Conservation (phyloP, 148 eudicot genomes). For the Amaranthus palmeri region DNA sequence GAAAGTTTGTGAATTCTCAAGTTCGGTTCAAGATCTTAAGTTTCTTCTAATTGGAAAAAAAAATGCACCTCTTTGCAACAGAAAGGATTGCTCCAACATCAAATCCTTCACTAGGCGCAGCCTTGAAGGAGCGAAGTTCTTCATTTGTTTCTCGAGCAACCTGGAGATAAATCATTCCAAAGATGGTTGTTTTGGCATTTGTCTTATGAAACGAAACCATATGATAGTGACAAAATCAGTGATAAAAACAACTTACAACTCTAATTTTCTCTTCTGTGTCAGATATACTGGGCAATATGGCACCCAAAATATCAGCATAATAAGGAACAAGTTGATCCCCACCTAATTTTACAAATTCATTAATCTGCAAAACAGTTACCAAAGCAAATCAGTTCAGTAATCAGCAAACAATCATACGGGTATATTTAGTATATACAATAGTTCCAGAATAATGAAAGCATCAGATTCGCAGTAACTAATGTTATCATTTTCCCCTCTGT, state of each 20-base stretch:
- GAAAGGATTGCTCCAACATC: slow-evolving; percentile 84
- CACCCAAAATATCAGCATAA: slow-evolving; percentile 93
- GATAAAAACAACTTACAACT: slow-evolving; percentile 57
- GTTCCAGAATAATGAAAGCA: neutral
- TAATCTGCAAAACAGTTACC: slow-evolving; percentile 50
- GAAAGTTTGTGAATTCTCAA: neutral
- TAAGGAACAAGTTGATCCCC: slow-evolving; percentile 92
- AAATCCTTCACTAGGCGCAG: slow-evolving; percentile 86
- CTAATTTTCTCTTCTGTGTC: slow-evolving; percentile 96
- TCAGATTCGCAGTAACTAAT: neutral
- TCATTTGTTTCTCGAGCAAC: slow-evolving; percentile 97
- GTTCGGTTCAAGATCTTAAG: neutral
- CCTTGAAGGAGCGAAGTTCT: slow-evolving; percentile 71
- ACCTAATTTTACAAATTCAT: slow-evolving; percentile 95
- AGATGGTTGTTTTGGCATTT: neutral
- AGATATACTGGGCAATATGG: slow-evolving; percentile 93
- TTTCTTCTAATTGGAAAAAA: slow-evolving; percentile 8
- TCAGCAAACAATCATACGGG: neutral
- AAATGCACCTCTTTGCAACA: slow-evolving; percentile 72
- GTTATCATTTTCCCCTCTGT: neutral
- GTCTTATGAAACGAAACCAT: neutral
- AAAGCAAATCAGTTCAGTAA: neutral
- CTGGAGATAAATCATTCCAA: slow-evolving; percentile 27
- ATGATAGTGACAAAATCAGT: neutral
- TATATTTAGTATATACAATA: slow-evolving; percentile 7